Evolutionary conservation across 2,329 filamentous ascomycete genomes (phyloP).

Genomic region (Penicillium brevicompactum): DNA sequence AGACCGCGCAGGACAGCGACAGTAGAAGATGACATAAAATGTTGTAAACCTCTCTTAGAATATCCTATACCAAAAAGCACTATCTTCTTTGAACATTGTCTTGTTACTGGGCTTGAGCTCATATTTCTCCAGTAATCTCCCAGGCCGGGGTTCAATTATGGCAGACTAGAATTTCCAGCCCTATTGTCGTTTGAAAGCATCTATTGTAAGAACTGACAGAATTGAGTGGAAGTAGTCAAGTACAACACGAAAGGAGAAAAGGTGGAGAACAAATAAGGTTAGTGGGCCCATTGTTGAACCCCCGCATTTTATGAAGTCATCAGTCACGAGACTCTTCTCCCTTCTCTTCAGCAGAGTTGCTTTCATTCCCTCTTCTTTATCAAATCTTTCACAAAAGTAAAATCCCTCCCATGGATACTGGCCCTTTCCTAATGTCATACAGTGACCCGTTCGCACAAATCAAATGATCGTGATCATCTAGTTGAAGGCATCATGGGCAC

Average conservation of each 20-base stretch:
- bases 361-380: neutral
- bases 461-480: slow-evolving; percentile 88
- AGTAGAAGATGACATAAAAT: too few species aligned
- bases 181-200: too few species aligned
- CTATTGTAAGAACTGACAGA: too few species aligned
- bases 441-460: slow-evolving; percentile 99
- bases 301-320: neutral
- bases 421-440: neutral
- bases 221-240: too few species aligned
- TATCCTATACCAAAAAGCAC: too few species aligned
- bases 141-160: too few species aligned
- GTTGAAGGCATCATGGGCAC: slow-evolving; percentile 71
- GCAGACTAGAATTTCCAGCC: too few species aligned
- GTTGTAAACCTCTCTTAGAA: too few species aligned
- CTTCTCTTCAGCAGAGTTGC: neutral
- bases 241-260: neutral
- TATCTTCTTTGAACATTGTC: too few species aligned
- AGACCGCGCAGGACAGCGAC: too few species aligned
- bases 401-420: neutral
- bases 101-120: too few species aligned
- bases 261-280: neutral
- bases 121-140: too few species aligned
- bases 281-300: neutral
- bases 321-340: neutral
- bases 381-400: neutral